phyloP scores from a whole-genome alignment of 139 green algal species.

The Eudorina sp. region DNA sequence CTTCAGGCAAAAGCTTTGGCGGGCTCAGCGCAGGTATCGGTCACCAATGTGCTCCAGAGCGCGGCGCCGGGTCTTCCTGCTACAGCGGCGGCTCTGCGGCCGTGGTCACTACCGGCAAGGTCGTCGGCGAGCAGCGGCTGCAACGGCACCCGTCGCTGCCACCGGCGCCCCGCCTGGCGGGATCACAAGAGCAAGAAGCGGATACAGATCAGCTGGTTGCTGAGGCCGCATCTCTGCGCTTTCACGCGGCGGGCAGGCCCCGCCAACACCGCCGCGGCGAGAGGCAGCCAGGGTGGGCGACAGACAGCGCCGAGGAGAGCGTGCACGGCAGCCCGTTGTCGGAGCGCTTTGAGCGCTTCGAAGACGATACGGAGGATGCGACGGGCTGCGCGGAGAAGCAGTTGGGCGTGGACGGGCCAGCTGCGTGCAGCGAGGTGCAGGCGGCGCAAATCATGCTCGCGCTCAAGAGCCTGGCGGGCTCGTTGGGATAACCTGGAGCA shows the following conservation, averaged over 20 bases:
- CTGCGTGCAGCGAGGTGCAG: constrained; percentile 37
- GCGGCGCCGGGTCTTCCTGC: no score
- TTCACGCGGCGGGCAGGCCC: not conserved
- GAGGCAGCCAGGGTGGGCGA: not conserved
- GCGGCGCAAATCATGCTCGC: constrained; percentile 54
- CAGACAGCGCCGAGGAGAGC: constrained; percentile 32
- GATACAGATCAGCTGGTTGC: no score
- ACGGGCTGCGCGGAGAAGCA: not conserved
- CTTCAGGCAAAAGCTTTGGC: no score
- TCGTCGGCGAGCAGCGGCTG: not conserved
- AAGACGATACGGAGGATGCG: not conserved
- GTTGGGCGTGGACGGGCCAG: no score
- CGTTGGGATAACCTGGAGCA: not conserved
- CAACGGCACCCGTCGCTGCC: not conserved
- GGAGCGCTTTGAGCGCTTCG: constrained; percentile 1
- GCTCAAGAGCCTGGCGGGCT: constrained; percentile 9
- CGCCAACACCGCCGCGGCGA: not conserved
- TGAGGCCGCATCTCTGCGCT: not conserved
- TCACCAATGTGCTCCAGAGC: no score
- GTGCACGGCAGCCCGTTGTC: constrained; percentile 35
- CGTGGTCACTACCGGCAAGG: not conserved
- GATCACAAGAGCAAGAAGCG: no score
- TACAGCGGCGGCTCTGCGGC: not conserved
- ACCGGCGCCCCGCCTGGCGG: not conserved
- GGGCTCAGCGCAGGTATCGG: no score